Evolutionary conservation across 192 early-diverging fungal species (phyloP).

Genomic region (Lobosporangium transversale): DNA sequence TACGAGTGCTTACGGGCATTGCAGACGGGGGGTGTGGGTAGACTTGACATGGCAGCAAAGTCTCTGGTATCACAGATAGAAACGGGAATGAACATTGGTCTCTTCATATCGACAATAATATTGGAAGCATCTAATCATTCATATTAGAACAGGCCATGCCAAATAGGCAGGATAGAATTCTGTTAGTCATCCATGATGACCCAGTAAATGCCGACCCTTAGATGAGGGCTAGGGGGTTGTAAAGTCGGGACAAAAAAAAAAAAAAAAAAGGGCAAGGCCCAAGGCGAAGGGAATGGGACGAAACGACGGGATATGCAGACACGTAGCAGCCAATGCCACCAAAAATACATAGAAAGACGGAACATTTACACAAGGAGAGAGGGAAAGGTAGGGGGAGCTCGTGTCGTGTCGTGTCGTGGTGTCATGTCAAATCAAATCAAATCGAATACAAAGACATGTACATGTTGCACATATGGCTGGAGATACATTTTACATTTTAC

Average conservation of each 20-base stretch:
- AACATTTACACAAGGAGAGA: too few relatives aligned
- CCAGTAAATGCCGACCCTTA: slow-evolving; percentile 3
- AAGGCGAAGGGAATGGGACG: background rate
- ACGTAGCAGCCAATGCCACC: too few relatives aligned
- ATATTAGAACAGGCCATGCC: background rate
- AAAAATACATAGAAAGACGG: too few relatives aligned
- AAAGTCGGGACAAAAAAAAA: background rate
- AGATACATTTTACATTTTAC: too few relatives aligned
- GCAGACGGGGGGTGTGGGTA: slow-evolving; percentile 47
- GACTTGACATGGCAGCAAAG: slow-evolving; percentile 32
- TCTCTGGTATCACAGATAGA: slow-evolving; percentile 50
- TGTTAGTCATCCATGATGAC: slow-evolving; percentile 19
- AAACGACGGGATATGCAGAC: too few relatives aligned
- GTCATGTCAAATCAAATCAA: too few relatives aligned
- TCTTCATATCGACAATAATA: slow-evolving; percentile 49
- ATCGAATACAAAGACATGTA: too few relatives aligned
- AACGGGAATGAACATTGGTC: slow-evolving; percentile 53
- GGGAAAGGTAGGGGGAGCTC: too few relatives aligned
- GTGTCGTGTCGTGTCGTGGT: background rate
- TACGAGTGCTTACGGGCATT: slow-evolving; percentile 52
- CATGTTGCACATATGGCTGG: too few relatives aligned
- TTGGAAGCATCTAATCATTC: slow-evolving; percentile 29
- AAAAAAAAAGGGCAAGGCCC: background rate
- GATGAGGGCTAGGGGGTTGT: background rate
- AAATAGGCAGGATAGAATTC: slow-evolving; percentile 26